Conservation (phyloP, 495 filamentous ascomycete species). For the Sordaria brevicollis region DNA sequence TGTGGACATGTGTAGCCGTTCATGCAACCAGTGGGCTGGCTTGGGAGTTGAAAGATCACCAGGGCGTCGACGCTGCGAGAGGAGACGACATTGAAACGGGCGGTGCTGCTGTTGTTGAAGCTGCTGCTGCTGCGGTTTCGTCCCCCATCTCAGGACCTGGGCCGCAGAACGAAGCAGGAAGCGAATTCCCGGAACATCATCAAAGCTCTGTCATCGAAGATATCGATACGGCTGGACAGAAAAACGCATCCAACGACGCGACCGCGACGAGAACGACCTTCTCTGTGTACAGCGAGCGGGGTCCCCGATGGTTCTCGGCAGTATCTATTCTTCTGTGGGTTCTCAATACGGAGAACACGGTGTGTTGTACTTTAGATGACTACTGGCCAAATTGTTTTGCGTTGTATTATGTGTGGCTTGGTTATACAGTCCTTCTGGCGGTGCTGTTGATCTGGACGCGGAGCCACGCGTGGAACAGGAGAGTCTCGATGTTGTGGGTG, state of each 20-base stretch:
- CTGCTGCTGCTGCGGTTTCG: neutral
- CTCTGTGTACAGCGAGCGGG: neutral
- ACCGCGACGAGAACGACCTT: neutral
- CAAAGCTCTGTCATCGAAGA: neutral
- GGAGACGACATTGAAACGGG: neutral
- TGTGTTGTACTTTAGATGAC: too few species aligned
- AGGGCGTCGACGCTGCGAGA: neutral
- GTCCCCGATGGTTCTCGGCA: neutral
- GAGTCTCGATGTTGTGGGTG: neutral
- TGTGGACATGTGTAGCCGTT: neutral
- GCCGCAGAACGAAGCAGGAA: neutral
- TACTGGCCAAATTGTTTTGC: too few species aligned
- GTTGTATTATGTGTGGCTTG: neutral
- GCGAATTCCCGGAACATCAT: neutral
- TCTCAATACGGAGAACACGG: neutral
- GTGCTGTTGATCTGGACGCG: neutral
- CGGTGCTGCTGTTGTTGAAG: neutral
- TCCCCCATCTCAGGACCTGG: neutral
- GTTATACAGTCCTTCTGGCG: too few species aligned
- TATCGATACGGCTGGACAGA: neutral
- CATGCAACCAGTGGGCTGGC: neutral
- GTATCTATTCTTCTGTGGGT: neutral
- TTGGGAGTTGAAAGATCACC: neutral
- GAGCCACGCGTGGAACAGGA: neutral
- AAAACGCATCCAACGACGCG: neutral